phyloP scores from a whole-genome alignment of 176 grass and related monocot genomes.

The Ensete ventricosum region DNA sequence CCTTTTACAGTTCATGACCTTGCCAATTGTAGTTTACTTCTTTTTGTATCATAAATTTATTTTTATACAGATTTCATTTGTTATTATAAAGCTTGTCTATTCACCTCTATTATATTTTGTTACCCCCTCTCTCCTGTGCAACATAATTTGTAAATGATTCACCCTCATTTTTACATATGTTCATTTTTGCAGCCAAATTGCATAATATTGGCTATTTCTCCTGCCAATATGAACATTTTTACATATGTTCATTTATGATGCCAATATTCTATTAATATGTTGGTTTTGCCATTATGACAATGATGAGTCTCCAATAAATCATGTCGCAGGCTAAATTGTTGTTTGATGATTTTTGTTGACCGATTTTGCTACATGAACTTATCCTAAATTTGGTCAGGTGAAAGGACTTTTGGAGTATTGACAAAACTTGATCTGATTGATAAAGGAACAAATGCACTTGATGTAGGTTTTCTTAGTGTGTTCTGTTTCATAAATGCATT shows the following conservation, averaged over 20 bases:
- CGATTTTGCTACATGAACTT: neutral
- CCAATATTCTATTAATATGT: too few relatives aligned
- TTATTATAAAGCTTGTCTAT: neutral
- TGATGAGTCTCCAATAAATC: neutral
- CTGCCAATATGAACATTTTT: too few relatives aligned
- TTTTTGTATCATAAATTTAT: too few relatives aligned
- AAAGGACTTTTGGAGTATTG: conserved; percentile 75
- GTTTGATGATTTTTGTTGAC: neutral
- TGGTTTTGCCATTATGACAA: neutral
- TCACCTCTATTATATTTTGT: neutral
- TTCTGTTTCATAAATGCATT: neutral
- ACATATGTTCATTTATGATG: too few relatives aligned
- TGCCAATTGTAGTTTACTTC: too few relatives aligned
- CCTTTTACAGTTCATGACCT: too few relatives aligned
- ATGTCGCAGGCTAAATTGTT: neutral
- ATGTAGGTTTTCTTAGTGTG: conserved; percentile 29
- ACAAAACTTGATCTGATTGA: conserved; percentile 94
- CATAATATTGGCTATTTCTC: conserved; percentile 79
- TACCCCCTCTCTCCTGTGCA: neutral
- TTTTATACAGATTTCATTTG: neutral
- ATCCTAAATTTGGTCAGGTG: conserved; percentile 43
- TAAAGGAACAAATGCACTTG: conserved; percentile 79
- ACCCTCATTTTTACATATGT: neutral
- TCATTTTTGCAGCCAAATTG: conserved; percentile 64
- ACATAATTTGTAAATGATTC: neutral